Base-by-base conservation (phyloP, 129 eudicot species). In the Centaurea solstitialis region DNA sequence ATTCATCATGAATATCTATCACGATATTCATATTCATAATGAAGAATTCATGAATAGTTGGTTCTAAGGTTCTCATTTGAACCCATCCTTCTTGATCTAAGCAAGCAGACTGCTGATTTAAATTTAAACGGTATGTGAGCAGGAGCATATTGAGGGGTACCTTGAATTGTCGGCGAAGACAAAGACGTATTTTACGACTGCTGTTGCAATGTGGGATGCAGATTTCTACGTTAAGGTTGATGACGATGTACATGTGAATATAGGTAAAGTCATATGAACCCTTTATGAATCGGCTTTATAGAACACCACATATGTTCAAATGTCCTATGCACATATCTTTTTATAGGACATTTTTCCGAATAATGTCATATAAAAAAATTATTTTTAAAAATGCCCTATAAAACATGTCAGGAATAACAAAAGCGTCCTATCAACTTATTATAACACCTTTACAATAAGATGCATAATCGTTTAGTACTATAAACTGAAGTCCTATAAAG, bases 131-230 rank as follows among this genome's bases (percentile, higher is more conserved):
- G 18, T 75, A 28, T 72, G 8, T 84, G 80, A 71, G 59, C 87
- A 93, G 98, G 97, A 94, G 70, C 98, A 94, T 86, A 90, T 91
- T 35, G 97, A 94, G 74, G 98, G 97, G 41, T 94, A 94, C 88
- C 88, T 94, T 62, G 98, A 94, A 88, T 86, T 94, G 73, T 94
- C 97, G 11, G 92, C 93, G 37, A 94, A 94, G 81, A 94, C 97
- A 13, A 94, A 91, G 87, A 86, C 88, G 3, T 94, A 91, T 78
- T 94, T 94, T 84, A 81, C 94, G 5, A 94, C 94, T 7, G 98
- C 98, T 13, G 91, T 94, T 78, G 85, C 90, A 50, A 50, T 94
- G 20, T 94, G 98, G 98, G 98, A 94, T 88, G 97, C 98, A 0
- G 97, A 94, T 86, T 94, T 88, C 76, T 94, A 91, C 81, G 97